phyloP scores from a whole-genome alignment of 768 basidiomycete genomes.

The Boletus subcaerulescens region DNA sequence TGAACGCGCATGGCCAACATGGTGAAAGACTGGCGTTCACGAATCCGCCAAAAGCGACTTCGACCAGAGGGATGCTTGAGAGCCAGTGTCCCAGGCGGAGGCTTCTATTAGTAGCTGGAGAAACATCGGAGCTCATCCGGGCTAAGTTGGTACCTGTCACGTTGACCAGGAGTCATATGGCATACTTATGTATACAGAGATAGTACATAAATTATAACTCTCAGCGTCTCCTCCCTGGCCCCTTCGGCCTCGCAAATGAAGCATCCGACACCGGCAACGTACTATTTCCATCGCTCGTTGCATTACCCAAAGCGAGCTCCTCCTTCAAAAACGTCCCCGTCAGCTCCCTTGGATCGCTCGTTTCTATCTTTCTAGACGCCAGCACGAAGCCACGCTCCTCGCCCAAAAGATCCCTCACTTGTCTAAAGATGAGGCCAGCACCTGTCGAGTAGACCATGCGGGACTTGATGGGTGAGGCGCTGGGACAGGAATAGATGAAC shows the following conservation, averaged over 20 bases:
- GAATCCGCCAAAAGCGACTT: neutral
- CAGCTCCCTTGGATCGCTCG: conserved; percentile 74
- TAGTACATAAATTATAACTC: neutral
- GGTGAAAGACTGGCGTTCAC: conserved; percentile 1
- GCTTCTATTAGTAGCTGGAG: neutral
- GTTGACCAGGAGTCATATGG: neutral
- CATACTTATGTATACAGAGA: no score
- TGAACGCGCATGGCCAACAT: conserved; percentile 24
- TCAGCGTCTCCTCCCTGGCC: conserved; percentile 57
- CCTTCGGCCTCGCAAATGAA: conserved; percentile 67
- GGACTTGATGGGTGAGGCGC: conserved; percentile 72
- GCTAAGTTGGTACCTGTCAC: neutral
- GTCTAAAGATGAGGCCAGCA: conserved; percentile 51
- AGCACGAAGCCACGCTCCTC: conserved; percentile 40
- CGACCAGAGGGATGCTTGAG: neutral
- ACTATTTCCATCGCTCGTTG: conserved; percentile 3
- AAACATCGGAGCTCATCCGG: conserved; percentile 27
- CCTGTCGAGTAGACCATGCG: conserved; percentile 89
- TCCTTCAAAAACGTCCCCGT: conserved; percentile 57
- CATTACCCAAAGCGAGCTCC: conserved; percentile 46
- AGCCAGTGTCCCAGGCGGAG: no score
- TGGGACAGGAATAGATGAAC: conserved; percentile 92
- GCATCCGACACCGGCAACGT: conserved; percentile 30
- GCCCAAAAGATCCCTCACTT: conserved; percentile 51
- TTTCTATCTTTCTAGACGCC: conserved; percentile 71